phyloP scores from a whole-genome alignment of 208 protist genomes.

The Angomonas ambiguus region DNA sequence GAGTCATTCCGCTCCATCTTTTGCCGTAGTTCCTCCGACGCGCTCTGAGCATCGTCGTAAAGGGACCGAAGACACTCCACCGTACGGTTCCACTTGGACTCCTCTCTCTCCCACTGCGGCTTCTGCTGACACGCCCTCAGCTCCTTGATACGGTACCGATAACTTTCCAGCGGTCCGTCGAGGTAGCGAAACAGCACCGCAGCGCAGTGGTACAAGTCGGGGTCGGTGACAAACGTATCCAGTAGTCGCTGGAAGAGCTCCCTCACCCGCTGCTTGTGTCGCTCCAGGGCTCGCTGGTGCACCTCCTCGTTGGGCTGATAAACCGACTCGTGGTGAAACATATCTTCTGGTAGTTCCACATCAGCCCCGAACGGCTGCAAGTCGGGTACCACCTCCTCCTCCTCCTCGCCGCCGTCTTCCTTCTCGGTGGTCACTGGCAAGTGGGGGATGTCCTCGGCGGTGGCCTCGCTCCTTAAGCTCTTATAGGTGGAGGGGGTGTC shows the following conservation, averaged over 20 bases:
- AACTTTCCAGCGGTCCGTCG: conserved; percentile 64
- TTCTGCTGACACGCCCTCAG: conserved; percentile 78
- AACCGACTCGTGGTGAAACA: conserved; percentile 1
- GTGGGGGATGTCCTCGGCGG: conserved; percentile 30
- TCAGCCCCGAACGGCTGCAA: conserved; percentile 34
- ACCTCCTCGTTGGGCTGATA: neutral
- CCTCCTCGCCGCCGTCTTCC: conserved; percentile 21
- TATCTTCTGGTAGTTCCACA: conserved; percentile 14
- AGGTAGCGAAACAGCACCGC: conserved; percentile 58
- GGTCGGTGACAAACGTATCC: conserved; percentile 76
- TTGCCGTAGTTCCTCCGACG: conserved; percentile 26
- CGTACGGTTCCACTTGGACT: conserved; percentile 44
- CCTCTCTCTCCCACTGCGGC: conserved; percentile 74
- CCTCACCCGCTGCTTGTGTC: conserved; percentile 68
- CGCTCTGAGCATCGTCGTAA: conserved; percentile 32
- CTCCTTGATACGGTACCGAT: conserved; percentile 72
- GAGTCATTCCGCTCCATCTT: conserved; percentile 4
- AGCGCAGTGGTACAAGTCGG: conserved; percentile 73
- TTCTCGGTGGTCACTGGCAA: conserved; percentile 15
- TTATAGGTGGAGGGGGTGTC: conserved; percentile 32
- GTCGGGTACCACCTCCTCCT: conserved; percentile 17
- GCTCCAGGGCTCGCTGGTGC: conserved; percentile 25
- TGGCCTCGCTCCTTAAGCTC: conserved; percentile 6
- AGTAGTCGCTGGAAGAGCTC: conserved; percentile 63
- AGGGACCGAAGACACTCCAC: conserved; percentile 57